Base-by-base conservation (phyloP, 179 eudicot species). In the Beta corolliflora region DNA sequence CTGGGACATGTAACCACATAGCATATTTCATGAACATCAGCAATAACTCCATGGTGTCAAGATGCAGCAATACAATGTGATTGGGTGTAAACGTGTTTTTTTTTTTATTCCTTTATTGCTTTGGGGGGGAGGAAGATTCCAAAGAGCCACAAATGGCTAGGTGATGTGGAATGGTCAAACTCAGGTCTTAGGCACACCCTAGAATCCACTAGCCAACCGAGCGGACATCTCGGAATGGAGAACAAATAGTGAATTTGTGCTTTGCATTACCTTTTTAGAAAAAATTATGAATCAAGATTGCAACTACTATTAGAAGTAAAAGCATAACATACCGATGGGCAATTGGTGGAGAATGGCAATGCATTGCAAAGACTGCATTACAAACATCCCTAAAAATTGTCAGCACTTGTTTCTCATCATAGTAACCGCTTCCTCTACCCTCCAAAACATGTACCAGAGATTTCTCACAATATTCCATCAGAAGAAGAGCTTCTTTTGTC, bases 291-390 rank as follows among this genome's bases (percentile, higher is more conserved):
- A 69, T 16, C 52, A 69, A 5, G 53, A 50, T 12, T 5, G 68
- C 41, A 58, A 75, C 8, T 31, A 76, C 56, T 18, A 71, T 36
- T 23, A 73, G 11, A 25, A 46, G 12, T 12, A 5, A 81, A 46
- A 31, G 52, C 36, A 13, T 18, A 58, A 71, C 54, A 71, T 54
- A 97, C 99, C 97, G 87, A 85, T 97, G 99, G 83, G 99, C 99
- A 82, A 97, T 85, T 67, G 99, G 97, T 56, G 98, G 98, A 63
- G 95, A 87, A 73, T 93, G 97, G 85, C 99, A 91, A 77, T 97
- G 99, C 97, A 94, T 91, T 23, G 99, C 98, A 84, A 97, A 97
- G 61, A 94, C 98, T 71, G 99, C 97, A 85, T 92, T 94, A 70
- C 99, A 97, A 36, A 94, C 81, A 87, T 94, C 99, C 86, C 97